A percentile compares a stretch with the other conserved stretches of the same genome.
phyloP scores from a whole-genome alignment of 257 asterid species.

The Capsicum rhomboideum region DNA sequence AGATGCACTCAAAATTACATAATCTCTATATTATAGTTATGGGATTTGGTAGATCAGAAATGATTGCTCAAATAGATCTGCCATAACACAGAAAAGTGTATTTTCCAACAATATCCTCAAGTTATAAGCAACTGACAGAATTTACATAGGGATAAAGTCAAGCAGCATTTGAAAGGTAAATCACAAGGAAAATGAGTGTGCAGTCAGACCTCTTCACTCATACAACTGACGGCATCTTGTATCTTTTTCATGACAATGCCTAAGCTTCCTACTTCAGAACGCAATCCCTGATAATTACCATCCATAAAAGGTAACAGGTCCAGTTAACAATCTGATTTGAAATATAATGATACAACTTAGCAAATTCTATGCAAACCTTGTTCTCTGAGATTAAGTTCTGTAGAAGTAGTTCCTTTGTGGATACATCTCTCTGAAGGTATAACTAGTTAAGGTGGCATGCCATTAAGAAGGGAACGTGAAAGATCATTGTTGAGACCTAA shows the following conservation, averaged over 20 bases:
- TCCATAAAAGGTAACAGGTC: background rate
- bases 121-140: background rate
- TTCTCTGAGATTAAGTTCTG: conserved; percentile 26
- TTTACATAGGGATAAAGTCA: background rate
- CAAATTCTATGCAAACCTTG: conserved; percentile 14
- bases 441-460: conserved; percentile 18
- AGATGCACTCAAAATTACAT: background rate
- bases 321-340: background rate
- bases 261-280: conserved; percentile 22
- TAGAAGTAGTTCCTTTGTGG: conserved; percentile 31
- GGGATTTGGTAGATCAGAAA: background rate
- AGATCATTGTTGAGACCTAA: background rate
- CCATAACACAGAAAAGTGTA: background rate
- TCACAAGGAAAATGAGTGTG: background rate
- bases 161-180: background rate
- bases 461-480: background rate
- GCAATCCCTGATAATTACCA: conserved; percentile 24
- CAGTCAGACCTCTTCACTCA: conserved; percentile 27
- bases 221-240: conserved; percentile 21
- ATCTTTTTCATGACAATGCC: conserved; percentile 23
- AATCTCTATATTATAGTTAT: background rate
- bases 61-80: background rate
- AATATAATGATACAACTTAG: background rate
- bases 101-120: background rate
- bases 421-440: conserved; percentile 34